These are phyloP conservation scores for Aspergillus chevalieri DNA, from an alignment of 2,329 filamentous ascomycete genomes.

Conservation along the genomic window DNA sequence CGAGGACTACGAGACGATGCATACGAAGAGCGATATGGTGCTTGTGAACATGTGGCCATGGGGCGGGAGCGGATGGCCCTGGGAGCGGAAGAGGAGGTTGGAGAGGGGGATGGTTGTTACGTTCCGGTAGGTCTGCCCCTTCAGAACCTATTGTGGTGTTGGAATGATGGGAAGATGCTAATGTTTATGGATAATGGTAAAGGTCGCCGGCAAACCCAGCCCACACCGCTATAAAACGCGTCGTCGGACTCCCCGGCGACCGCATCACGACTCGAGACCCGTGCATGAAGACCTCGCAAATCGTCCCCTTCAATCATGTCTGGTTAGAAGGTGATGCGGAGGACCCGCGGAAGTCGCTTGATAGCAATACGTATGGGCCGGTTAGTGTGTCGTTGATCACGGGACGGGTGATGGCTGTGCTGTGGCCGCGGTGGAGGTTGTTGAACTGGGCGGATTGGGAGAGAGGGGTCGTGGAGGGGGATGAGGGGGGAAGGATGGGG, in stretches of 20 bases:
- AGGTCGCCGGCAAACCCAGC: constrained; percentile 69
- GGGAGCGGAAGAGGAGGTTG: constrained; percentile 47
- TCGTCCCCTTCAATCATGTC: constrained; percentile 75
- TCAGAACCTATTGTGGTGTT: background rate
- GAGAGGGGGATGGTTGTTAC: constrained; percentile 69
- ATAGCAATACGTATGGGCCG: constrained; percentile 89
- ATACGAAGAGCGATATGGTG: constrained; percentile 36
- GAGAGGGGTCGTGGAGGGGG: constrained; percentile 18
- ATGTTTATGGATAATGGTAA: constrained; percentile 36
- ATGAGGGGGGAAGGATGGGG: constrained; percentile 17
- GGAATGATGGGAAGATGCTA: constrained; percentile 2
- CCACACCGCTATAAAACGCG: constrained; percentile 68
- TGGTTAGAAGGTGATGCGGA: constrained; percentile 90
- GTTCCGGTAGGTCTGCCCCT: constrained; percentile 38
- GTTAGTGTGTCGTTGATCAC: constrained; percentile 68
- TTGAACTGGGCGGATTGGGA: constrained; percentile 36
- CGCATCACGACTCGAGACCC: constrained; percentile 60
- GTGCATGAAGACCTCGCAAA: constrained; percentile 48
- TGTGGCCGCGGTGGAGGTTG: constrained; percentile 54
- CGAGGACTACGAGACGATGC: constrained; percentile 49
- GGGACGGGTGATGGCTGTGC: constrained; percentile 65
- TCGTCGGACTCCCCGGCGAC: constrained; percentile 77
- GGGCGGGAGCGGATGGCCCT: constrained; percentile 47
- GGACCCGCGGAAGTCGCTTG: constrained; percentile 60
- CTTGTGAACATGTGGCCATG: constrained; percentile 37